phyloP scores from a whole-genome alignment of 2,329 filamentous ascomycete species.

The Trichoderma endophyticum region DNA sequence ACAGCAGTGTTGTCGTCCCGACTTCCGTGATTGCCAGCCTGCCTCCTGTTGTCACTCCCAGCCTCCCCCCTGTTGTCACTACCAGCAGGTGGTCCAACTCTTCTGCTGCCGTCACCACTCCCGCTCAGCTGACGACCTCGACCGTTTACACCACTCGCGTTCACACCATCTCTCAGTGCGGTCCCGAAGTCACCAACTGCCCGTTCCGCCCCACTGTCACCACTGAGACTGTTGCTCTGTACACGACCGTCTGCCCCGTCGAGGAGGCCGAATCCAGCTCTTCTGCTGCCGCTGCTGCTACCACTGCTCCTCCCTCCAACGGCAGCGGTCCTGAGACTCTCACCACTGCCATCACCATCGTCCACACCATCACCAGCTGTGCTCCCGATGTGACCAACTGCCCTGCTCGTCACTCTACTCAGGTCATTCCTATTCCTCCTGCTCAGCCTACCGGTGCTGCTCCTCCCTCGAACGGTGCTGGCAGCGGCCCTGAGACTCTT shows the following conservation, averaged over 20 bases:
- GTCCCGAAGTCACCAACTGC: constrained; percentile 40
- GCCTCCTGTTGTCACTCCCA: background rate
- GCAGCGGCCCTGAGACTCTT: background rate
- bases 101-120: background rate
- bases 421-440: constrained; percentile 18
- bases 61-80: background rate
- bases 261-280: background rate
- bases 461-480: background rate
- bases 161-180: constrained; percentile 56
- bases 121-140: constrained; percentile 29
- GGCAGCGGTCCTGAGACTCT: background rate
- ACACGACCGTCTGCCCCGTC: constrained; percentile 39
- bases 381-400: constrained; percentile 8
- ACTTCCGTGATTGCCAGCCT: constrained; percentile 1
- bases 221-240: constrained; percentile 37
- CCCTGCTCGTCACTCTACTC: constrained; percentile 19
- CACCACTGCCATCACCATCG: constrained; percentile 46
- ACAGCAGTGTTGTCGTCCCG: background rate
- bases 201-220: constrained; percentile 33
- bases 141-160: constrained; percentile 41
- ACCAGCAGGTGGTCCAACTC: background rate
- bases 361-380: constrained; percentile 55
- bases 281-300: background rate
- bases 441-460: background rate
- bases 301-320: background rate